Evolutionary conservation across 441 rosid genomes (phyloP), one percentile per base, ranked within the genome.

Genomic region (Eutrema salsugineum): DNA sequence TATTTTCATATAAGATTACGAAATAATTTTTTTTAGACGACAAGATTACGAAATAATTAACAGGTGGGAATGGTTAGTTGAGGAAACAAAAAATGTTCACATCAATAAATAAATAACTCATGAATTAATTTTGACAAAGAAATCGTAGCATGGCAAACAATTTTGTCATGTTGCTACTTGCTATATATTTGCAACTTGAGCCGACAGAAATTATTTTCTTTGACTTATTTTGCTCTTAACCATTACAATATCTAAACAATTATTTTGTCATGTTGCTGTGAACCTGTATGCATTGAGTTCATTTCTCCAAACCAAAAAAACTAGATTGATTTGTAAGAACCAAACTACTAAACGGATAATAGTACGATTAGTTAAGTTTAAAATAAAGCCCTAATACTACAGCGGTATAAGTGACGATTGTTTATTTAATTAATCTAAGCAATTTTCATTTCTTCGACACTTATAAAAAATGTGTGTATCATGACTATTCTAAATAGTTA

Each of bases 191-290:
- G 70, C 77, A 56, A 64, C 66, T 72, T 72, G 51, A 64, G 59
- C 77, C 77, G 71, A 72, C 77, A 72, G 59, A 47, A 53, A 14
- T 64, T 55, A 22, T 55, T 72, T 54, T 60, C 19, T 39, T 28
- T 70, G 68, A 60, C 61, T 38, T 60, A 24, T n/a, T 55, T 9
- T 35, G 15, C 17, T 48, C 16, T 27, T 19, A 28, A 36, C 57
- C 40, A 47, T 43, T 54, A 40, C 11, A 32, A 28, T 40, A 40
- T 67, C 2, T 44, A 28, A 56, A 56, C 36, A 11, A 68, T 16
- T 15, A 43, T 50, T 24, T 24, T 24, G 27, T 24, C 27, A 24
- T 24, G 27, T 24, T 24, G 27, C 27, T 24, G 27, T 24, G 27
- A 3, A 24, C 27, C 2, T 24, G 27, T 24, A 24, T 24, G 27